These are phyloP conservation scores for Apiosordaria backusii DNA, from an alignment of 495 filamentous ascomycete species.

Conservation along the genomic window DNA sequence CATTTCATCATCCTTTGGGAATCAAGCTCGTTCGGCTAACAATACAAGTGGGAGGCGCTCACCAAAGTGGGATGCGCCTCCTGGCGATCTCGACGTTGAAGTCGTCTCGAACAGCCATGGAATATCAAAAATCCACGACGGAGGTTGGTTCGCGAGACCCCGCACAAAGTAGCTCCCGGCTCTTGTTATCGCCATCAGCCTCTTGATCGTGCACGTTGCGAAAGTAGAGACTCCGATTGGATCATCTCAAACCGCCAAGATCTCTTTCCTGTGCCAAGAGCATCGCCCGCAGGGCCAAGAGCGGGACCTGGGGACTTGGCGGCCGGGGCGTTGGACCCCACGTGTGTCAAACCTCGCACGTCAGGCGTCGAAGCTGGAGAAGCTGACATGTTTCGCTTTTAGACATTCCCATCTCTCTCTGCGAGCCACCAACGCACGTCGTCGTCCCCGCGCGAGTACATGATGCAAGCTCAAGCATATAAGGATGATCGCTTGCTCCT, in stretches of 20 bases:
- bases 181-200: constrained; percentile 1
- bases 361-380: not conserved
- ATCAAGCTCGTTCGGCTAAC: too few relatives aligned
- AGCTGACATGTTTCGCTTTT: not conserved
- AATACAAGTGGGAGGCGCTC: too few relatives aligned
- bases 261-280: not conserved
- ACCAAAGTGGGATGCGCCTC: not conserved
- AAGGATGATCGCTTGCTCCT: constrained; percentile 2
- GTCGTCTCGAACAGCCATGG: not conserved
- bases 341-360: constrained; percentile 8
- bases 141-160: not conserved
- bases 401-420: not conserved
- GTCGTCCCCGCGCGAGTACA: not conserved
- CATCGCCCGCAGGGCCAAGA: not conserved
- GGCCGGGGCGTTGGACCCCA: not conserved
- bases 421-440: not conserved
- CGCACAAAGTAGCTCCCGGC: not conserved
- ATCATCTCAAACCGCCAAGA: not conserved
- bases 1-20: not conserved
- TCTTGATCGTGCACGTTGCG: constrained; percentile 17
- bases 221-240: constrained; percentile 3
- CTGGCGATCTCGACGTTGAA: not conserved
- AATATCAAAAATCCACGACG: not conserved
- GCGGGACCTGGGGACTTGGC: not conserved
- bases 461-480: not conserved